These are phyloP conservation scores for Chondrostereum purpureum DNA, from an alignment of 1,284 basidiomycete species.

Conservation along the genomic window DNA sequence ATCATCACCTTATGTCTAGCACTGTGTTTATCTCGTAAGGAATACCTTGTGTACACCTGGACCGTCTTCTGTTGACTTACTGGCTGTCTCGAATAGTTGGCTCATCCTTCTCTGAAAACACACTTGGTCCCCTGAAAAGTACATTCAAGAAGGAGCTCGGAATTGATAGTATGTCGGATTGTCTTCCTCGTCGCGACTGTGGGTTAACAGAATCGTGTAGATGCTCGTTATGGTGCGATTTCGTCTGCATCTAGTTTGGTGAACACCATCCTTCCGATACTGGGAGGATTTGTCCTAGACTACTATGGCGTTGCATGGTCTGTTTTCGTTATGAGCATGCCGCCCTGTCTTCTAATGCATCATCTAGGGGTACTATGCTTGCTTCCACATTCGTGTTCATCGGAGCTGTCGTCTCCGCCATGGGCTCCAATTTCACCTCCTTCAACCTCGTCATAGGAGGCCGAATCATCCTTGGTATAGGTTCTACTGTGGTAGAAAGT, in stretches of 20 bases:
- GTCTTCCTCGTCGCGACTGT: not conserved
- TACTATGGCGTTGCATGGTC: conserved; percentile 5
- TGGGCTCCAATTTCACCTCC: conserved; percentile 1
- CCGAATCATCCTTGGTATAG: conserved; percentile 1
- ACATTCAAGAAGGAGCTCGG: conserved; percentile 4
- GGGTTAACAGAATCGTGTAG: not conserved
- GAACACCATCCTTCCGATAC: conserved; percentile 3
- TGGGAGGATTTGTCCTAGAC: conserved; percentile 6
- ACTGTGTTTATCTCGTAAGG: not conserved
- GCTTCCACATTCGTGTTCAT: conserved; percentile 4
- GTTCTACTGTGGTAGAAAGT: conserved; percentile 5
- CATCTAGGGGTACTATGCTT: conserved; percentile 5
- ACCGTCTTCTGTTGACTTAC: not conserved
- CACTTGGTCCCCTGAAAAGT: conserved; percentile 3
- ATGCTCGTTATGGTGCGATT: conserved; percentile 6
- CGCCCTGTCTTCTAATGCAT: too few species aligned
- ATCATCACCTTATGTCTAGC: not conserved
- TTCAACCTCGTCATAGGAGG: conserved; percentile 3
- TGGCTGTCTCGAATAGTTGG: not conserved
- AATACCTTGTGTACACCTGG: too few species aligned
- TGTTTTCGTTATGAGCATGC: too few species aligned
- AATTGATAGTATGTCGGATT: conserved; percentile 1
- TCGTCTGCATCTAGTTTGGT: conserved; percentile 6
- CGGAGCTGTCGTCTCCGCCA: conserved; percentile 2
- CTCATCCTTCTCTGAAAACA: conserved; percentile 7